Evolutionary conservation across 345 rosid genomes (phyloP).

Genomic region (Rhizophora mangle): DNA sequence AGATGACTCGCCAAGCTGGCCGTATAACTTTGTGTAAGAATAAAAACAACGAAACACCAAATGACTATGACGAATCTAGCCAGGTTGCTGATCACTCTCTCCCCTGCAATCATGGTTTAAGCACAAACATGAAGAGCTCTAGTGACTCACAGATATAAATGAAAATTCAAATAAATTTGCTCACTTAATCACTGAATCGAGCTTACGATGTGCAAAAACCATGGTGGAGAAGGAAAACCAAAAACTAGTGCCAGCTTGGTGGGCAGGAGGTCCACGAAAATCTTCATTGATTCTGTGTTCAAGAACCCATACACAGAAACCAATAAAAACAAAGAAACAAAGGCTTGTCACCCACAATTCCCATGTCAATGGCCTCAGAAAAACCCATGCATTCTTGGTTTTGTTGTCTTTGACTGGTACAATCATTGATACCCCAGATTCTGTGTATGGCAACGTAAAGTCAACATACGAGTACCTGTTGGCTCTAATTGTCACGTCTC

Average conservation of each 20-base stretch:
- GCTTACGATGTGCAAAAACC: slow-evolving; percentile 20
- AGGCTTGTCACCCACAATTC: slow-evolving; percentile 57
- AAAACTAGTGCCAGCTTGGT: slow-evolving; percentile 60
- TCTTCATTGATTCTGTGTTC: slow-evolving; percentile 69
- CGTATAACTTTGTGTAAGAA: slow-evolving; percentile 69
- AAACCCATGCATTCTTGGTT: slow-evolving; percentile 47
- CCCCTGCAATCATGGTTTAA: slow-evolving; percentile 38
- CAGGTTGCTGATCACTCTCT: slow-evolving; percentile 51
- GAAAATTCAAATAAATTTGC: no score
- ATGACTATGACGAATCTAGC: slow-evolving; percentile 44
- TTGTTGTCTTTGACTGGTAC: slow-evolving; percentile 54
- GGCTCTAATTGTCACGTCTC: slow-evolving; percentile 14
- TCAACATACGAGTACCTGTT: slow-evolving; percentile 37
- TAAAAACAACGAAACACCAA: slow-evolving; percentile 70
- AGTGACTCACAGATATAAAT: neutral
- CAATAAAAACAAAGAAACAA: slow-evolving; percentile 47
- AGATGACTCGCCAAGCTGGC: slow-evolving; percentile 64
- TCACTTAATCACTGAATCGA: no score
- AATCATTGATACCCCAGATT: slow-evolving; percentile 69
- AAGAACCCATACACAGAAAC: slow-evolving; percentile 69
- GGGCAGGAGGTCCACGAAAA: slow-evolving; percentile 65
- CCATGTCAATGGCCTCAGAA: slow-evolving; percentile 63
- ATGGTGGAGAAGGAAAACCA: slow-evolving; percentile 56
- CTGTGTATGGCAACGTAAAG: slow-evolving; percentile 74
- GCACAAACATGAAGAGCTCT: neutral